phyloP scores from a whole-genome alignment of 2,329 filamentous ascomycete species.

The Aspergillus ochraceoroseus region DNA sequence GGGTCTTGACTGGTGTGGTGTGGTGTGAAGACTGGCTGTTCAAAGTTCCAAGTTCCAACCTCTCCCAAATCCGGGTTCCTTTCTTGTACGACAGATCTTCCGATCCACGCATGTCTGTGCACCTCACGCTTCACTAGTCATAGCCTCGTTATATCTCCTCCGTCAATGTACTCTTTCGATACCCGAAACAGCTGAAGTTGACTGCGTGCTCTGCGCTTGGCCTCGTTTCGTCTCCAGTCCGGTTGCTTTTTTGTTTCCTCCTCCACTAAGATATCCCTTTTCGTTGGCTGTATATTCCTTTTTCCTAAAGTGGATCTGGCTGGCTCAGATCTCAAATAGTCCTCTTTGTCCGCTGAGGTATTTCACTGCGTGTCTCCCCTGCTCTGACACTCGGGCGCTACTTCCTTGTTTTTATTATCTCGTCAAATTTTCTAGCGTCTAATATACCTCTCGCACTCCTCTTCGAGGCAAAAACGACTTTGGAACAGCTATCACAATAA shows the following conservation, averaged over 20 bases:
- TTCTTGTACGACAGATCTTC: conserved; percentile 17
- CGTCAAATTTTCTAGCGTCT: not conserved
- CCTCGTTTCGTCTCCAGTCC: conserved; percentile 7
- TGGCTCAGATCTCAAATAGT: conserved; percentile 25
- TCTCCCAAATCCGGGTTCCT: conserved; percentile 12
- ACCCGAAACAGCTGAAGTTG: conserved; percentile 15
- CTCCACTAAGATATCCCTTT: conserved; percentile 18
- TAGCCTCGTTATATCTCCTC: not conserved
- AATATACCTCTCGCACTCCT: not conserved
- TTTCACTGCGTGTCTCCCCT: conserved; percentile 8
- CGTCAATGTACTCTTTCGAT: conserved; percentile 15
- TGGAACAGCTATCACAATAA: conserved; percentile 16
- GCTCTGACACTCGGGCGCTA: conserved; percentile 4
- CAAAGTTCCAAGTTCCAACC: conserved; percentile 15
- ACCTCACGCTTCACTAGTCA: conserved; percentile 11
- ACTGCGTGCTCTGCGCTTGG: conserved; percentile 8
- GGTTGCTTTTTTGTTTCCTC: conserved; percentile 12
- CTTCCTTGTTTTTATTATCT: not conserved
- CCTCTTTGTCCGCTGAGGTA: conserved; percentile 8
- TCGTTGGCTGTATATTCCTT: conserved; percentile 20
- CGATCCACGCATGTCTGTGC: conserved; percentile 17
- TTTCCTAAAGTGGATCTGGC: conserved; percentile 27
- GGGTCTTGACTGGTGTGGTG: conserved; percentile 14
- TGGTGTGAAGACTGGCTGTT: conserved; percentile 12
- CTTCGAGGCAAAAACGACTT: not conserved